Percentiles rank a stretch among this genome's conserved stretches.
These are phyloP conservation scores for Saccharomyces hybrid DNA, from an alignment of 1,139 yeast genomes.

Conservation along the genomic window DNA sequence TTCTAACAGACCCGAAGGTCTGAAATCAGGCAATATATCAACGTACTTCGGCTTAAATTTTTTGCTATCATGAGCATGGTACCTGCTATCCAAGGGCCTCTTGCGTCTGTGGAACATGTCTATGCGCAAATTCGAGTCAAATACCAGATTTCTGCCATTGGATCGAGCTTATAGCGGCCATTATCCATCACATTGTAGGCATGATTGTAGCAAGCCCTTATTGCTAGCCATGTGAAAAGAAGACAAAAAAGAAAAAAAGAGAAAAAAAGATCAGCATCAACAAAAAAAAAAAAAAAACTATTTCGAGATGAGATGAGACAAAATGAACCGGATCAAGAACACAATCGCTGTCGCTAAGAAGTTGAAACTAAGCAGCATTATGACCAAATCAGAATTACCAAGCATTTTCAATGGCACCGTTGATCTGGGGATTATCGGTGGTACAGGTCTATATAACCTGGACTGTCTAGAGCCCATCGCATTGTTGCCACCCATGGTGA, in stretches of 20 bases:
- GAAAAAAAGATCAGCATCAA: not conserved
- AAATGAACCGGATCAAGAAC: not conserved
- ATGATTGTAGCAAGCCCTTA: not conserved
- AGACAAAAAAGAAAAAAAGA: not conserved
- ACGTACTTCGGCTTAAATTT: not conserved
- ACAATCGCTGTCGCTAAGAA: not conserved
- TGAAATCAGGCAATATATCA: constrained; percentile 29
- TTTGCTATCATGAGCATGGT: not conserved
- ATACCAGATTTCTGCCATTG: not conserved
- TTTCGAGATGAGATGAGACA: not conserved
- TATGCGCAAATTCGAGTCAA: not conserved
- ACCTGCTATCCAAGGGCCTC: not conserved
- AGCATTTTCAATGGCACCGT: constrained; percentile 49
- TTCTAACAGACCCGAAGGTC: constrained; percentile 42
- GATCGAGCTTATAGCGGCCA: not conserved
- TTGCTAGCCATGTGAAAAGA: not conserved
- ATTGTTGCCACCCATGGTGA: constrained; percentile 61
- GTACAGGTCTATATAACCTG: constrained; percentile 91
- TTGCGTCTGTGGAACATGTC: not conserved
- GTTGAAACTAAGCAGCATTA: constrained; percentile 3
- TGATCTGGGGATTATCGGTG: constrained; percentile 84
- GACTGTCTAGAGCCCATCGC: constrained; percentile 83
- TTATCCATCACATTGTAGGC: not conserved
- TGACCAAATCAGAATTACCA: constrained; percentile 27
- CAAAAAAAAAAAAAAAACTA: not conserved